These are phyloP conservation scores for Raphanus hybrid DNA, from an alignment of 441 rosid genomes.

Conservation along the genomic window DNA sequence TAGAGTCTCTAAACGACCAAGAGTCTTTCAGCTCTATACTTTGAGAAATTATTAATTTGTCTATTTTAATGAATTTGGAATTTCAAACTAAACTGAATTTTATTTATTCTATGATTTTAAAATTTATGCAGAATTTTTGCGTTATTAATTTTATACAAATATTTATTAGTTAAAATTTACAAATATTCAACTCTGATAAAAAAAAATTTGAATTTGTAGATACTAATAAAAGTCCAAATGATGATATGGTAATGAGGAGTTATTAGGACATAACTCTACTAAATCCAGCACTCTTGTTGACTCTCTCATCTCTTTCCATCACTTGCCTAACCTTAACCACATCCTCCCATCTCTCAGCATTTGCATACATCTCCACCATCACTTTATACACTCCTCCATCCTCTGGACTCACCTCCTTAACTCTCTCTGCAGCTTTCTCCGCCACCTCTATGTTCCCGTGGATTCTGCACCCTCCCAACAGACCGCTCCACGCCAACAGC, in stretches of 20 bases:
- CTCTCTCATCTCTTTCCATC: constrained; percentile 44
- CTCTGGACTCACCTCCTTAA: constrained; percentile 63
- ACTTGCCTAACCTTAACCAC: constrained; percentile 56
- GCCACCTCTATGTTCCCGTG: constrained; percentile 69
- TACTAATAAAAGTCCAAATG: too few relatives aligned
- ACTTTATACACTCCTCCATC: constrained; percentile 76
- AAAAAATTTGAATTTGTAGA: too few relatives aligned
- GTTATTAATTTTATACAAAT: too few relatives aligned
- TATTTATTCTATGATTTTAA: too few relatives aligned
- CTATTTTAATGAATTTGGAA: too few relatives aligned
- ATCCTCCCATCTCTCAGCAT: constrained; percentile 71
- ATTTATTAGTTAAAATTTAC: too few relatives aligned
- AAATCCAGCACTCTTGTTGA: constrained; percentile 58
- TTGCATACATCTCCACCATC: constrained; percentile 70
- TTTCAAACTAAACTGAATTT: too few relatives aligned
- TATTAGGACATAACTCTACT: constrained; percentile 51
- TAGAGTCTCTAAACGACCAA: background rate
- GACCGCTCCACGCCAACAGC: constrained; percentile 69
- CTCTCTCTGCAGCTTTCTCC: constrained; percentile 64
- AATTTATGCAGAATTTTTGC: too few relatives aligned
- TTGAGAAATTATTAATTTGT: background rate
- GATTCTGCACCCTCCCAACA: constrained; percentile 74
- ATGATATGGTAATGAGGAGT: too few relatives aligned
- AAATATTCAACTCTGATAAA: too few relatives aligned
- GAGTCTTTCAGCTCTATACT: background rate